These are phyloP conservation scores for Anisodus tanguticus DNA, from an alignment of 257 asterid species.

Conservation along the genomic window DNA sequence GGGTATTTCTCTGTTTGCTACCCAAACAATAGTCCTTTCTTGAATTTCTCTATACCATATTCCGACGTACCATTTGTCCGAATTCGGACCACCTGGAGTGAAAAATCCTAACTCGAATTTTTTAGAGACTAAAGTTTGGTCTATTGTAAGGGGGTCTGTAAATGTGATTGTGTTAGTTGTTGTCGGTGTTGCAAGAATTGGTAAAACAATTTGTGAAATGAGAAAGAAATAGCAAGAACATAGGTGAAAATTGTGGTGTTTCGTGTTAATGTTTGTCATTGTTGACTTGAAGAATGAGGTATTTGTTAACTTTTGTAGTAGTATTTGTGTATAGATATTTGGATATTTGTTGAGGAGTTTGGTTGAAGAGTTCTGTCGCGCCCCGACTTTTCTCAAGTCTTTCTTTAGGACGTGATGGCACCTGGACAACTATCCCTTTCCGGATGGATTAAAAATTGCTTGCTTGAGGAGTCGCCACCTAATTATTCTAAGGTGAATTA, in stretches of 20 bases:
- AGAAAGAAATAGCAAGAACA: neutral
- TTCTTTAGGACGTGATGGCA: too few relatives aligned
- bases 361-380: neutral
- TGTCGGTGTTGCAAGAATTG: slow-evolving; percentile 13
- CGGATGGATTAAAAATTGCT: too few relatives aligned
- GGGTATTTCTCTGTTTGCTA: slow-evolving; percentile 33
- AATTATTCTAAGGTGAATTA: too few relatives aligned
- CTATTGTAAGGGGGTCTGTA: slow-evolving; percentile 32
- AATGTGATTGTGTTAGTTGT: slow-evolving; percentile 37
- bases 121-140: slow-evolving; percentile 34
- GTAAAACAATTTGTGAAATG: slow-evolving; percentile 2
- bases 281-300: neutral
- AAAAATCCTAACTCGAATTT: slow-evolving; percentile 38
- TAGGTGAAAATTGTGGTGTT: neutral
- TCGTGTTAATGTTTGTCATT: slow-evolving; percentile 15
- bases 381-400: too few relatives aligned
- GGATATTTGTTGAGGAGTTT: neutral
- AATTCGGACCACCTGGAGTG: slow-evolving; percentile 30
- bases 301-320: slow-evolving; percentile 15
- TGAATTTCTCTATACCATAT: slow-evolving; percentile 36
- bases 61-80: slow-evolving; percentile 37
- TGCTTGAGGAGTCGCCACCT: too few relatives aligned
- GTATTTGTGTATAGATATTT: neutral
- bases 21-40: slow-evolving; percentile 36
- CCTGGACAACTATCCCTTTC: too few relatives aligned